Conservation (phyloP, 1,139 yeast genomes). For the Pneumocystis wakefieldiae region DNA sequence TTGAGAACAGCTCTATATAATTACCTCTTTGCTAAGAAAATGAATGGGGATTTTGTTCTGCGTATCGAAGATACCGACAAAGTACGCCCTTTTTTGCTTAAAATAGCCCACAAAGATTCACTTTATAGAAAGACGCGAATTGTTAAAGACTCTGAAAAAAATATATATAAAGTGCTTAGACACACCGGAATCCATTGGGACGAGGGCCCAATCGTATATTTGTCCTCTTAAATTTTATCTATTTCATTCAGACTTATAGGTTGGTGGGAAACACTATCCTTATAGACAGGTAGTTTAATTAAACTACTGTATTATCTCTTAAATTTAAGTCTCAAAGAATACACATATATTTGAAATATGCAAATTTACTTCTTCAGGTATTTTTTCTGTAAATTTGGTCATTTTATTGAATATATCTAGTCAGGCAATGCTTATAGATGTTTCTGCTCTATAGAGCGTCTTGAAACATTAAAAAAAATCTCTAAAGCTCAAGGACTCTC, state of each 20-base stretch:
- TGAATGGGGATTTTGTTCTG: constrained; percentile 66
- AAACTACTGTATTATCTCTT: not conserved
- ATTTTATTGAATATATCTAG: not conserved
- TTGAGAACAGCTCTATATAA: constrained; percentile 85
- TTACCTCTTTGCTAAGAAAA: constrained; percentile 60
- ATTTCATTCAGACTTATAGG: not conserved
- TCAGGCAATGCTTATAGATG: constrained; percentile 71
- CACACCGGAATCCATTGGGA: constrained; percentile 71
- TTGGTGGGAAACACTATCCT: not conserved
- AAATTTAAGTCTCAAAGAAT: not conserved
- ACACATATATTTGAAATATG: constrained; percentile 43
- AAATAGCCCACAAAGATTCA: not conserved
- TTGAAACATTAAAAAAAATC: constrained; percentile 48
- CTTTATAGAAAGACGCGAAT: constrained; percentile 34
- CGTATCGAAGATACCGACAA: constrained; percentile 88
- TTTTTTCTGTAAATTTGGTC: not conserved
- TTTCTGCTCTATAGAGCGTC: constrained; percentile 68
- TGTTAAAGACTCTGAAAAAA: constrained; percentile 67
- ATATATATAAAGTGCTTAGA: constrained; percentile 54
- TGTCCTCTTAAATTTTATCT: not conserved
- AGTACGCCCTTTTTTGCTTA: not conserved
- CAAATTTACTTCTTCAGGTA: constrained; percentile 36
- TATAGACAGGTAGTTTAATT: not conserved
- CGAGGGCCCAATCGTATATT: constrained; percentile 47
- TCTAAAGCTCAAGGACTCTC: constrained; percentile 72